These are phyloP conservation scores for Lachnellula subtilissima DNA, from an alignment of 2,329 filamentous ascomycete genomes.

Conservation along the genomic window DNA sequence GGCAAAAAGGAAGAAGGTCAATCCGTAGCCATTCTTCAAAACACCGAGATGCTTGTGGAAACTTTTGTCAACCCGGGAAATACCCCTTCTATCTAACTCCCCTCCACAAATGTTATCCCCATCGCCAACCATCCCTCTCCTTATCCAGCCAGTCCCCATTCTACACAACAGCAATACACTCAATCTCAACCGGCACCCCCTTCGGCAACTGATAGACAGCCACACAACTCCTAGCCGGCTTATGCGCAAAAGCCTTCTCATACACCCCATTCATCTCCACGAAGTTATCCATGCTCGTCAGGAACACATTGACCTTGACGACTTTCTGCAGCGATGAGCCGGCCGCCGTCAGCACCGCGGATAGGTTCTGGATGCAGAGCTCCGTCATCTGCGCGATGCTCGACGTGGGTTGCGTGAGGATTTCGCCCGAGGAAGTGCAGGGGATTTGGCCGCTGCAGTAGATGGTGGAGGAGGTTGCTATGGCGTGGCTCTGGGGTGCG, in stretches of 20 bases:
- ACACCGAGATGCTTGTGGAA: neutral
- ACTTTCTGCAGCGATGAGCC: constrained; percentile 75
- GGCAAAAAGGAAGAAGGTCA: too few relatives aligned
- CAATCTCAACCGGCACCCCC: constrained; percentile 85
- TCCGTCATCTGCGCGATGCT: constrained; percentile 61
- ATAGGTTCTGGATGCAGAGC: constrained; percentile 71
- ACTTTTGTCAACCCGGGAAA: neutral
- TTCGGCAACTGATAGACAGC: constrained; percentile 87
- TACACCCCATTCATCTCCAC: constrained; percentile 81
- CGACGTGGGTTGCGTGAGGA: constrained; percentile 44
- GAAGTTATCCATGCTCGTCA: constrained; percentile 86
- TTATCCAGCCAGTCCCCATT: neutral
- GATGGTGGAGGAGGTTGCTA: constrained; percentile 60
- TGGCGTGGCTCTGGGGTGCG: constrained; percentile 52
- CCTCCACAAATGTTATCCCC: neutral
- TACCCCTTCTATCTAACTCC: neutral
- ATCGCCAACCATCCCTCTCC: neutral
- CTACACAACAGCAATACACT: constrained; percentile 72
- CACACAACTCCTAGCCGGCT: constrained; percentile 86
- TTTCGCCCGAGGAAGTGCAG: constrained; percentile 26
- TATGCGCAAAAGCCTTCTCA: constrained; percentile 76
- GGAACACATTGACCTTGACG: constrained; percentile 77
- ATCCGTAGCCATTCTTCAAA: neutral
- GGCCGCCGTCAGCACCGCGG: constrained; percentile 78
- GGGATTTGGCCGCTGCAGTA: constrained; percentile 57